Evolutionary conservation across 2,329 filamentous ascomycete genomes (phyloP), one percentile per base, ranked within the genome.

Genomic region (Alternaria burnsii): DNA sequence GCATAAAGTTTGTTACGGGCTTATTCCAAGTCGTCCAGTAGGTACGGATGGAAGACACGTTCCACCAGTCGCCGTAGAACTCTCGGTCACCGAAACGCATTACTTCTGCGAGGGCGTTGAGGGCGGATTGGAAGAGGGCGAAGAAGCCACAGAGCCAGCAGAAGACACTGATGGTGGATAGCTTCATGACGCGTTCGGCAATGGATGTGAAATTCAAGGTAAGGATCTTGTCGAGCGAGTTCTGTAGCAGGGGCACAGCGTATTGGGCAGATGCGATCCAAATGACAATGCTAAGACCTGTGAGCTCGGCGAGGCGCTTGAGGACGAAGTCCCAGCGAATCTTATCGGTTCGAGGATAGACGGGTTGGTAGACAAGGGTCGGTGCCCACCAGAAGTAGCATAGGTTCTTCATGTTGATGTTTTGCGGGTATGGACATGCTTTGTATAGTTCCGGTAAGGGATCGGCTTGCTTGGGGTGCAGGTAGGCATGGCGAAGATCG

Each of bases 11-110:
- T 74, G 97, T 97, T 6, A 99, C 94, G 1, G 95, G 95, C 77
- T 96, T 96, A 81, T 99, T 99, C 95, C 95, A 99, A 1, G 90
- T 91, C 22, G 94, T 89, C 94, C 94, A 97, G 82, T 99, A 99
- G 5, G 86, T 86, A 34, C 94, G 92, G 7, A 98, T 84, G 67
- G 89, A 93, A 55, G 89, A 71, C 3, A 78, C 76, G 75, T 99
- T 99, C 95, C 95, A 99, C 95, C 95, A 99, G 74, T 97, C 93
- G 38, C 92, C 90, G 78, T 99, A 99, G 78, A 99, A 99, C 53
- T 94, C 91, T 30, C 95, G 88, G 77, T 99, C 95, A 18, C 91
- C 95, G 72, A 99, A 99, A 43, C 87, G 86, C 83, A 93, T 91
- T 12, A 98, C 82, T 78, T 99, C 95, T 4, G 94, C 94, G 20